phyloP scores from a whole-genome alignment of 495 filamentous ascomycete species.

The Penicillium parvum region DNA sequence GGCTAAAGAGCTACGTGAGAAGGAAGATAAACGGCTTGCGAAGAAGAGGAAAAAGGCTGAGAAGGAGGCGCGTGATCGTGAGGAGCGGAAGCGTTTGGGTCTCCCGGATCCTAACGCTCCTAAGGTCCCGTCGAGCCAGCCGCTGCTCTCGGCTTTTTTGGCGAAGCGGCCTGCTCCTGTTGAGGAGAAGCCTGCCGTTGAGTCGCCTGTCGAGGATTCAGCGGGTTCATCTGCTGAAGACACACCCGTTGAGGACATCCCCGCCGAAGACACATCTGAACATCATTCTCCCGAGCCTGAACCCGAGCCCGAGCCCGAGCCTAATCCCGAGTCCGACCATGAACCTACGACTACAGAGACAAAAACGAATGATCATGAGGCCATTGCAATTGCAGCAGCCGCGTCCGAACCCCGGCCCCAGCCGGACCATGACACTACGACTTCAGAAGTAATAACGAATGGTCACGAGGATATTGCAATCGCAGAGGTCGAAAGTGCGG shows the following conservation, averaged over 20 bases:
- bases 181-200: neutral
- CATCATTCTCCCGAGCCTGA: no score
- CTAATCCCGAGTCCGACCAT: no score
- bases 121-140: slow-evolving; percentile 45
- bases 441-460: slow-evolving; percentile 4
- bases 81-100: slow-evolving; percentile 39
- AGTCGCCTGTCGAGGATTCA: no score
- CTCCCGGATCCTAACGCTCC: slow-evolving; percentile 40
- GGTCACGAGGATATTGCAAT: slow-evolving; percentile 8
- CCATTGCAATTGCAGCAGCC: slow-evolving; percentile 10
- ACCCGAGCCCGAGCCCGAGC: no score
- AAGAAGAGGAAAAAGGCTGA: slow-evolving; percentile 45
- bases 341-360: slow-evolving; percentile 4
- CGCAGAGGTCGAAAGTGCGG: slow-evolving; percentile 10
- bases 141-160: slow-evolving; percentile 42
- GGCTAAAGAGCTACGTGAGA: slow-evolving; percentile 41
- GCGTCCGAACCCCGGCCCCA: no score
- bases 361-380: slow-evolving; percentile 2
- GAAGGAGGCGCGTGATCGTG: slow-evolving; percentile 39
- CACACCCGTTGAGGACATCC: no score
- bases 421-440: neutral
- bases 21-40: slow-evolving; percentile 34
- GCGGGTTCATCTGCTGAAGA: no score
- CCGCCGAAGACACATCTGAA: no score
- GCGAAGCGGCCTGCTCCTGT: slow-evolving; percentile 3